phyloP scores from a whole-genome alignment of 495 filamentous ascomycete genomes.

The Pyrenula massariospora region DNA sequence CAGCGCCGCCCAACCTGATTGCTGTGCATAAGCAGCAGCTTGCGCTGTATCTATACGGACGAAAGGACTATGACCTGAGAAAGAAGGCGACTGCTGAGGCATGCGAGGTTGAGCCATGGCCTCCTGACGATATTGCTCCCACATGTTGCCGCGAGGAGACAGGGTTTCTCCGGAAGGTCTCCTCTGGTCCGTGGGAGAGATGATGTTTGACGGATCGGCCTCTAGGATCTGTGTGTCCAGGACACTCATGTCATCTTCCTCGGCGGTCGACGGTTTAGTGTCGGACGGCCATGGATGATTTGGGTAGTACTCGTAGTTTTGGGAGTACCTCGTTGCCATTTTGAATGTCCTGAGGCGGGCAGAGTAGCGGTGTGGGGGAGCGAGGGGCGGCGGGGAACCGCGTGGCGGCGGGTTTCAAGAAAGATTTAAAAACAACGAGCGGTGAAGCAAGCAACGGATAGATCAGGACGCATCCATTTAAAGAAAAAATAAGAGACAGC shows the following conservation, averaged over 20 bases:
- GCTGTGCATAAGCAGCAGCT: conserved; percentile 35
- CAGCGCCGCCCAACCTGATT: conserved; percentile 29
- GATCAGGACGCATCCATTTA: neutral
- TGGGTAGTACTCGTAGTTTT: conserved; percentile 47
- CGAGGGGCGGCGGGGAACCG: neutral
- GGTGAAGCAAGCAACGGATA: neutral
- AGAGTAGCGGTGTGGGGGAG: neutral
- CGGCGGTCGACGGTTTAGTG: conserved; percentile 50
- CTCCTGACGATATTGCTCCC: conserved; percentile 51
- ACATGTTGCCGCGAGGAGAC: conserved; percentile 63
- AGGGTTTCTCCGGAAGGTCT: conserved; percentile 54
- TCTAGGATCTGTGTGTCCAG: conserved; percentile 81
- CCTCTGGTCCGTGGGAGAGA: conserved; percentile 54
- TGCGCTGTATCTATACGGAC: conserved; percentile 46
- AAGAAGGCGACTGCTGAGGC: conserved; percentile 5
- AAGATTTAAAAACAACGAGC: neutral
- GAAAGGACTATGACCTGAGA: conserved; percentile 33
- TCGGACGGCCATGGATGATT: conserved; percentile 50
- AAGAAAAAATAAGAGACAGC: conserved; percentile 3
- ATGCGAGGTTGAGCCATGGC: neutral
- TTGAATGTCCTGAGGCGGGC: neutral
- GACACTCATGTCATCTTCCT: conserved; percentile 72
- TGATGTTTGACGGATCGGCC: conserved; percentile 49
- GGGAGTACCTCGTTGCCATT: conserved; percentile 25
- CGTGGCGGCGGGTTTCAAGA: neutral